Conservation (phyloP, 306 rosid genomes). For the Rosa chinensis region DNA sequence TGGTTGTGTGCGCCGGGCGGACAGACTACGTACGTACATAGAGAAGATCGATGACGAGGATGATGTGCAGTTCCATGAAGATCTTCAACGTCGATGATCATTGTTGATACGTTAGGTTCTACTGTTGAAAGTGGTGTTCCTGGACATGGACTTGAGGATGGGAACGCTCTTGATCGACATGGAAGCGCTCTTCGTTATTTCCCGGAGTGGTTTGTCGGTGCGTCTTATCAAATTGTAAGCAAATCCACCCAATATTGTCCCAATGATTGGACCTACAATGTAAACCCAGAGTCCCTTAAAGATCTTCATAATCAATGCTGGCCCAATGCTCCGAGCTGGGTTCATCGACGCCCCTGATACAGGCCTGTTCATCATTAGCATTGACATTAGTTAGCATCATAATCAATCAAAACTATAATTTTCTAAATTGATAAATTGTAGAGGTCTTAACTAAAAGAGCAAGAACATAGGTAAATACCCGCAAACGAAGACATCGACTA, state of each 20-base stretch:
- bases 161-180: slow-evolving; percentile 19
- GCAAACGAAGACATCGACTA: slow-evolving; percentile 52
- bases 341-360: slow-evolving; percentile 74
- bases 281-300: slow-evolving; percentile 55
- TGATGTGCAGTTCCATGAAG: background rate
- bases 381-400: background rate
- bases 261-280: slow-evolving; percentile 44
- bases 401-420: background rate
- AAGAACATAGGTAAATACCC: slow-evolving; percentile 40
- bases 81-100: background rate
- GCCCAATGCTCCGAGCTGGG: slow-evolving; percentile 76
- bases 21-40: background rate
- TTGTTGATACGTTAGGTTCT: background rate
- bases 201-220: slow-evolving; percentile 50
- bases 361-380: slow-evolving; percentile 28
- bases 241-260: slow-evolving; percentile 49
- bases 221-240: slow-evolving; percentile 51
- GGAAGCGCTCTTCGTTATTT: slow-evolving; percentile 35
- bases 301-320: slow-evolving; percentile 47
- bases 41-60: background rate
- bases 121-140: background rate
- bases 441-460: background rate
- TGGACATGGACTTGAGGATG: slow-evolving; percentile 34
- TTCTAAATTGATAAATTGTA: background rate
- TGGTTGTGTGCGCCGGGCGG: background rate